Evolutionary conservation across 768 basidiomycete genomes (phyloP), one percentile per base, ranked within the genome.

Genomic region (Amanita rimosa): DNA sequence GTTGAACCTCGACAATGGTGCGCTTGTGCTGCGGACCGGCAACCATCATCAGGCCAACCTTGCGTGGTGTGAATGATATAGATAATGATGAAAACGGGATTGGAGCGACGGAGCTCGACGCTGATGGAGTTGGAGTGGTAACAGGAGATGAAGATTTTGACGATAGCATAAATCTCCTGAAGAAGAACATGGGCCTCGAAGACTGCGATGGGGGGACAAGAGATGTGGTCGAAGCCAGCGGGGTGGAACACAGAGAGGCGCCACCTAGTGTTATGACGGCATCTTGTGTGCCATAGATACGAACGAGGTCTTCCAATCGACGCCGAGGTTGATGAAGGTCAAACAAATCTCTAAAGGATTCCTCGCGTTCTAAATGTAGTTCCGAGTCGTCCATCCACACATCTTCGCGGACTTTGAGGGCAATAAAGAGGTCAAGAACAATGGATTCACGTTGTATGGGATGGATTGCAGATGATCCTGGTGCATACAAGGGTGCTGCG

Each of bases 331-430:
- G 84, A 54, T 69, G 73, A 46, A 84, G 73, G 53, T 85, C 83
- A 59, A 91, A 90, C 21, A 91, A 64, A 56, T 90, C 88, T 51
- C 78, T 79, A 68, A 84, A 90, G 8, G 75, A 72, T 60, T 88
- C 86, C 47, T 83, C 80, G 10, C 81, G 71, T 56, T 83, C 82
- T 41, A 87, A 75, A 55, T 91, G 85, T 19, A 90, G 71, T 58
- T 79, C 78, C 2, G 75, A 72, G 42, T 87, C 83, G 62, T 89
- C 86, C 35, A 72, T 67, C 70, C 82, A 81, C 38, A 89, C 73
- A 63, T 91, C 89, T 58, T 90, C 83, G 17, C 76, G 78, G 46
- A 85, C 82, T 63, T 85, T 85, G 57, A 91, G 74, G 3, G 79
- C 77, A 42, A 92, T 83, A 70, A 85, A 90, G 50, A 73, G 72